Conservation (phyloP, 1,284 basidiomycete genomes). For the Naganishia sp. region DNA sequence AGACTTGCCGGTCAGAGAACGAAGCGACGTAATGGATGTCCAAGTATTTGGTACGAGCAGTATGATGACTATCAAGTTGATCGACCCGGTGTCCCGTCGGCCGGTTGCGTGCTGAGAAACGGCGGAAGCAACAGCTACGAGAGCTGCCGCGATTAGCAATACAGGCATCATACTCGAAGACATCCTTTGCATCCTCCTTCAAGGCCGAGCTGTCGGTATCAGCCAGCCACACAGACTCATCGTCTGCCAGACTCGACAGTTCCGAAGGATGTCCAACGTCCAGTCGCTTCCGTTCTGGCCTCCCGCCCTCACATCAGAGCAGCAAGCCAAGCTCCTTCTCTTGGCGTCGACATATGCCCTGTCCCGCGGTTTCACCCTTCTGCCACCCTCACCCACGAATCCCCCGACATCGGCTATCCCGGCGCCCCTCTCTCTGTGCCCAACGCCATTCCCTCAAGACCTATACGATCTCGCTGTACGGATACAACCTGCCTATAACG, state of each 20-base stretch:
- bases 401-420: conserved; percentile 76
- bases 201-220: neutral
- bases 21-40: no score
- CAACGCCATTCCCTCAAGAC: conserved; percentile 76
- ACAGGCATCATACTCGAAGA: neutral
- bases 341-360: conserved; percentile 81
- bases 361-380: conserved; percentile 78
- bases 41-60: no score
- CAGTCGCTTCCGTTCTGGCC: conserved; percentile 64
- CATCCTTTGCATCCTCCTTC: neutral
- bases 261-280: neutral
- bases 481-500: conserved; percentile 79
- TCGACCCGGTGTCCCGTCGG: neutral
- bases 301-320: conserved; percentile 63
- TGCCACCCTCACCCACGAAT: conserved; percentile 63
- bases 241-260: neutral
- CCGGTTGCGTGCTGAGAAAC: conserved; percentile 6
- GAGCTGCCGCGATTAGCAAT: conserved; percentile 16
- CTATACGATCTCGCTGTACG: conserved; percentile 69
- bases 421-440: conserved; percentile 83
- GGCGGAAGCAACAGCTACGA: neutral
- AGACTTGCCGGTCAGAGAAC: neutral
- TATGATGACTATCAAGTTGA: neutral
- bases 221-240: neutral
- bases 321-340: conserved; percentile 63